Evolutionary conservation across 257 asterid species (phyloP).

Genomic region (Penstemon davidsonii): DNA sequence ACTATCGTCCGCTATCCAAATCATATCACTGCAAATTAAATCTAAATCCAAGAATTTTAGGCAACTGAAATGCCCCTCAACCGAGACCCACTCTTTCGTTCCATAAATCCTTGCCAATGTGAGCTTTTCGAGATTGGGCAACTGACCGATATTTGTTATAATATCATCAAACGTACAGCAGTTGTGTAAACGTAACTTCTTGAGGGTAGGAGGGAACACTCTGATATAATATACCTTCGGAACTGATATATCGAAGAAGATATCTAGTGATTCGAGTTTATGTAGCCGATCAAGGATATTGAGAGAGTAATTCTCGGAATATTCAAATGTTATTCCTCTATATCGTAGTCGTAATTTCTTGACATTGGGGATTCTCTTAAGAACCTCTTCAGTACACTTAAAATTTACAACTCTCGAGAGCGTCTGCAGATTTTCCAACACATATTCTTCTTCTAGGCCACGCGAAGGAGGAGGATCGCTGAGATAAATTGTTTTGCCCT

Average conservation of each 20-base stretch:
- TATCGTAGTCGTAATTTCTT: slow-evolving; percentile 1
- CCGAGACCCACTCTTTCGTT: slow-evolving; percentile 17
- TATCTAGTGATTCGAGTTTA: slow-evolving; percentile 12
- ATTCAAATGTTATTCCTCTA: background rate
- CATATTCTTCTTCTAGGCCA: background rate
- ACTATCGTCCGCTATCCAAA: too few species aligned
- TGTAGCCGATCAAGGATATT: background rate
- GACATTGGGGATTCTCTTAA: slow-evolving; percentile 32
- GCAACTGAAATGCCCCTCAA: slow-evolving; percentile 16
- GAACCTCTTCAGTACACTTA: slow-evolving; percentile 24
- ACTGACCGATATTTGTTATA: slow-evolving; percentile 10
- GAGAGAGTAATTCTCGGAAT: background rate
- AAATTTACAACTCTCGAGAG: background rate
- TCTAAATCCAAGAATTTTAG: slow-evolving; percentile 6
- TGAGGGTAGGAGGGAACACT: slow-evolving; percentile 24
- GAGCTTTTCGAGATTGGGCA: slow-evolving; percentile 25
- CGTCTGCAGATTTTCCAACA: slow-evolving; percentile 27
- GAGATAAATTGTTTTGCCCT: background rate
- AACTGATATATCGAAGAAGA: background rate
- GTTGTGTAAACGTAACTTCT: slow-evolving; percentile 1
- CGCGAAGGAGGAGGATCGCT: background rate
- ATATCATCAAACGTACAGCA: slow-evolving; percentile 13
- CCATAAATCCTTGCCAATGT: background rate
- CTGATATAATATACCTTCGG: background rate
- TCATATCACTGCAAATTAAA: too few species aligned